Conservation (phyloP, 208 protist genomes). For the Crithidia fasciculata region DNA sequence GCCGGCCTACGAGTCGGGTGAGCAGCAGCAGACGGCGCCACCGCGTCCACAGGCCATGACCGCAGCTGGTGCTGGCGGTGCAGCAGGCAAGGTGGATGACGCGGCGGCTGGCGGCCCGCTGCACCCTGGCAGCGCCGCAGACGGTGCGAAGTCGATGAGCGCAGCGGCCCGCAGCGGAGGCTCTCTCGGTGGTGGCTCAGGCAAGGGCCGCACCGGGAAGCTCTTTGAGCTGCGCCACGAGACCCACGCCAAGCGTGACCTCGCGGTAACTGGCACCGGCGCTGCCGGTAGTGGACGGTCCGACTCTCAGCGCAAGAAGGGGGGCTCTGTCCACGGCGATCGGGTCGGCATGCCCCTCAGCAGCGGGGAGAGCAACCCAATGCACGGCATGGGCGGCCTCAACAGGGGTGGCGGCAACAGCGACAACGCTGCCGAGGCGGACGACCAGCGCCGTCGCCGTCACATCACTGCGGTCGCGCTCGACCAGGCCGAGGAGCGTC, state of each 20-base stretch:
- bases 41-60: neutral
- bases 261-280: neutral
- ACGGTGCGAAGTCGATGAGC: neutral
- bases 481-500: conserved; percentile 68
- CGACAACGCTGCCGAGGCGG: conserved; percentile 11
- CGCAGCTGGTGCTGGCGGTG: neutral
- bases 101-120: neutral
- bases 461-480: conserved; percentile 61
- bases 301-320: neutral
- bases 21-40: conserved; percentile 5
- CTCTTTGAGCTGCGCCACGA: conserved; percentile 21
- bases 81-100: neutral
- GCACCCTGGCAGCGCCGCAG: neutral
- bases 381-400: neutral
- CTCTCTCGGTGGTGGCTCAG: neutral
- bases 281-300: too few species aligned
- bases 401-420: neutral
- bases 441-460: conserved; percentile 7
- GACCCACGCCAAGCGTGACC: neutral
- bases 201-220: conserved; percentile 10
- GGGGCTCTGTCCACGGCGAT: neutral
- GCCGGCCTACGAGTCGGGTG: conserved; percentile 21
- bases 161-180: too few species aligned
- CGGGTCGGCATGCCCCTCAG: neutral
- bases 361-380: neutral